Base-by-base conservation (phyloP, 495 filamentous ascomycete species). In the Hypoxylon fuscum region DNA sequence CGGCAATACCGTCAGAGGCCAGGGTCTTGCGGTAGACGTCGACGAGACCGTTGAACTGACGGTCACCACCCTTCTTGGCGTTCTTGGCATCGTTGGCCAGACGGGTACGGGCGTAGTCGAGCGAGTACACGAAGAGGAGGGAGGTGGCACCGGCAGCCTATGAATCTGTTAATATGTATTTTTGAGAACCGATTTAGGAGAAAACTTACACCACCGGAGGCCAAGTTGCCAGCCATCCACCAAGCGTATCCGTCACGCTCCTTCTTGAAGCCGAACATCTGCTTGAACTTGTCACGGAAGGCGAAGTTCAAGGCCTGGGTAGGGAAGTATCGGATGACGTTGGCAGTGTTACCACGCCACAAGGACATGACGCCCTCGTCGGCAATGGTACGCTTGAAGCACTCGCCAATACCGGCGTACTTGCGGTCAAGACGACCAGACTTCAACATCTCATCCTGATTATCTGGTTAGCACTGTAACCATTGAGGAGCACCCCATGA, bases 271-370 rank as follows among this genome's bases (percentile, higher is more conserved):
- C 91, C 89, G 89, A 98, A 98, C 94, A 98, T 97, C 68, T 88
- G 83, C 91, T 98, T 98, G 91, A 96, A 98, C 87, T 93, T 97
- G 79, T 98, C 95, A 83, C 96, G 96, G 95, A 98, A 98, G 74
- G 95, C 95, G 78, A 98, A 98, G 92, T 98, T 98, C 75, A 98
- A 83, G 66, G 95, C 95, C 88, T 98, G 95, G 75, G 95, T 98
- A 66, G 95, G 95, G 91, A 98, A 98, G 87, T 98, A 98, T 88
- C 95, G 96, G 85, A 98, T 96, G 81, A 98, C 95, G 88, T 98
- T 98, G 90, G 95, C 95, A 74, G 95, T 98, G 90, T 98, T 98
- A 82, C 95, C 95, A 87, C 95, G 85, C 95, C 95, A 98, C 68
- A 98, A 85, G 51, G 95, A 90, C 72, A 92, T 85, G 62, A 83